phyloP scores from a whole-genome alignment of 768 basidiomycete species.

The Suillus clintonianus region DNA sequence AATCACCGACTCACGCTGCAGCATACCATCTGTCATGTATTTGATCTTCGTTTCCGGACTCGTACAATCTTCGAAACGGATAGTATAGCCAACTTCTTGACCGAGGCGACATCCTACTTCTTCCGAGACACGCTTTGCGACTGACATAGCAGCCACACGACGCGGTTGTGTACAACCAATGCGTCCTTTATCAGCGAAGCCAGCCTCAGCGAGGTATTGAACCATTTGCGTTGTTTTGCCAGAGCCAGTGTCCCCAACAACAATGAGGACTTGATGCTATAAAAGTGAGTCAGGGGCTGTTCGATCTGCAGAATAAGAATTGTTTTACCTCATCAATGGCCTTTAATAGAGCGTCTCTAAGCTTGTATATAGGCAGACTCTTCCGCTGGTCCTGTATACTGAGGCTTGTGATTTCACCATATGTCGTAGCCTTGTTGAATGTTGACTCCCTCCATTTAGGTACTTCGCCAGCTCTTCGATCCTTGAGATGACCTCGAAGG shows the following conservation, averaged over 20 bases:
- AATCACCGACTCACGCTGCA: constrained; percentile 94
- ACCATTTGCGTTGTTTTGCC: constrained; percentile 99
- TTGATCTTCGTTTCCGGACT: constrained; percentile 99
- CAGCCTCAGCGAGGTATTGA: constrained; percentile 95
- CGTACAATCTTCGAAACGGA: constrained; percentile 99
- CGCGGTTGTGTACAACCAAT: constrained; percentile 99
- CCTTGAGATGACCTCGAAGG: constrained; percentile 75
- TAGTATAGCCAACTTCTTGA: constrained; percentile 97
- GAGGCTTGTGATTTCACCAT: constrained; percentile 86
- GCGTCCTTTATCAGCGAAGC: constrained; percentile 85
- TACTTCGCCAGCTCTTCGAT: constrained; percentile 79
- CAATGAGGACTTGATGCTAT: constrained; percentile 88
- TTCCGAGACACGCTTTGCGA: constrained; percentile 97
- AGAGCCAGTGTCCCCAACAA: constrained; percentile 97
- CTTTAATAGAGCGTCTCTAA: constrained; percentile 84
- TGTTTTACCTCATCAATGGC: constrained; percentile 85
- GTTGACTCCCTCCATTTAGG: constrained; percentile 91
- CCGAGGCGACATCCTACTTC: constrained; percentile 98
- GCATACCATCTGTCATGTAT: constrained; percentile 99
- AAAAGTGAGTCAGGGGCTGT: constrained; percentile 17
- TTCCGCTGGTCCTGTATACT: constrained; percentile 94
- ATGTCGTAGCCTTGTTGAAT: constrained; percentile 95
- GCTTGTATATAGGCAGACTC: constrained; percentile 92
- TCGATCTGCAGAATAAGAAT: constrained; percentile 5
- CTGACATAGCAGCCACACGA: constrained; percentile 99